Evolutionary conservation across 2,329 filamentous ascomycete genomes (phyloP), one percentile per base, ranked within the genome.

Genomic region (Aspergillus novoparasiticus): DNA sequence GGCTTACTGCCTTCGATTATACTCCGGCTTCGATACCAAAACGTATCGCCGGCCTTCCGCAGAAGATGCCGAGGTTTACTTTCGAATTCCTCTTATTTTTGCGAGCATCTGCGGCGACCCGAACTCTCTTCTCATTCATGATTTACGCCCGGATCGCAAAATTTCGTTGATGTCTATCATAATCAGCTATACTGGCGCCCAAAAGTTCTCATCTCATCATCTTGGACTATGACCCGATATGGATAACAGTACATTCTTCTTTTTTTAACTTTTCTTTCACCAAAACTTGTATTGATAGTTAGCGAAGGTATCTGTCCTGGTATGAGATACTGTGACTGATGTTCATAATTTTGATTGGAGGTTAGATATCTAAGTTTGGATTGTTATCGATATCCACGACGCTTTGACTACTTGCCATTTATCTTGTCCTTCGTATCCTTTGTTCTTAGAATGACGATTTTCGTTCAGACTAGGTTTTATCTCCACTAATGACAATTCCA

Each of bases 371-470:
- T 39, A 9, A 41, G 14, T 41, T 39, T 36, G n/a, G 51, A n/a
- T 55, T 55, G 51, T 54, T 55, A 55, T 55, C 21, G 30, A 55
- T 39, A 39, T 55, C 11, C 21, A 36, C 12, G 51, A 19, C 48
- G 48, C 48, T 51, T 51, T 23, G 34, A 23, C 30, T 54, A 23
- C 28, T 23, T 10, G 30, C 23, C 50, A 41, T 41, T 41, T 53
- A 53, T 53, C 19, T n/a, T 53, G 26, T 34, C 11, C 6, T 14
- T 53, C 50, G 21, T 53, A 28, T 30, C 4, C 23, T 48, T 26
- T 48, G 21, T 48, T 26, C 45, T 26, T 26, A 14, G 23, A 6
- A 28, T 28, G n/a, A 14, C 45, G 26, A 26, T 26, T 8, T 41
- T 41, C 8, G 39, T 48, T 26, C 45, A 2, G 45, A 48, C 45